Evolutionary conservation across 805 yeast genomes (phyloP).

Genomic region (Saitoella complicata): DNA sequence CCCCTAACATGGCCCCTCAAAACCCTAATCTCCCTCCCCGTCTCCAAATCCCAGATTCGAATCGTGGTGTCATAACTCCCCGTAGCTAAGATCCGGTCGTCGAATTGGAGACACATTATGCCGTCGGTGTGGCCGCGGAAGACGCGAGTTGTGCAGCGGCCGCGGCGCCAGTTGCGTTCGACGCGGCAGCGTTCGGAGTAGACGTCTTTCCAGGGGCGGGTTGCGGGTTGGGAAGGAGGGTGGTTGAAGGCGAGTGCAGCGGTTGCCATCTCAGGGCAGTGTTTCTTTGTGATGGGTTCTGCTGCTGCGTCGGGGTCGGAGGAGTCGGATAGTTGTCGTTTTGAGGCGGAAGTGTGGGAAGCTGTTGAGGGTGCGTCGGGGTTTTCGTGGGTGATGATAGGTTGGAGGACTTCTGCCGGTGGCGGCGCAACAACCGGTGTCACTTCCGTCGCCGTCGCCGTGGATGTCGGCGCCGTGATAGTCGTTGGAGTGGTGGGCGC

Average conservation of each 20-base stretch:
- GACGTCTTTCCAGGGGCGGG: constrained; percentile 90
- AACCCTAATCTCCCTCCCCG: constrained; percentile 63
- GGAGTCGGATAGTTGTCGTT: no score
- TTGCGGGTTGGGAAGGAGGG: constrained; percentile 14
- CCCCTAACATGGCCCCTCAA: constrained; percentile 80
- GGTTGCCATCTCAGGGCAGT: no score
- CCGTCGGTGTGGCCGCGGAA: constrained; percentile 78
- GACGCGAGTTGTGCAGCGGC: constrained; percentile 43
- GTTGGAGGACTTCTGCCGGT: no score
- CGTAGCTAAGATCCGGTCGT: constrained; percentile 63
- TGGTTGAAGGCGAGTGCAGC: neutral
- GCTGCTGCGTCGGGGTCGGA: no score
- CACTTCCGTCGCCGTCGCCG: no score
- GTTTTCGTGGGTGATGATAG: no score
- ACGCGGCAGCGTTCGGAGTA: constrained; percentile 81
- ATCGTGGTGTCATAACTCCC: constrained; percentile 86
- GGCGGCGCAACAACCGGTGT: no score
- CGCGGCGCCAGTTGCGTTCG: constrained; percentile 90
- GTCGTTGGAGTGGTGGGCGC: no score
- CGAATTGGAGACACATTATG: constrained; percentile 73
- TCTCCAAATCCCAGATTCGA: constrained; percentile 80
- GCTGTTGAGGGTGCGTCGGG: no score
- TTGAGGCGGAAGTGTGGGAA: no score
- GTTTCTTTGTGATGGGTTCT: no score
- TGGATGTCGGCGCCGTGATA: no score